A percentile compares a stretch with the other conserved stretches of the same genome.
Conservation (phyloP, 2,329 filamentous ascomycete species). For the Lecanoromycetidae sp. region DNA sequence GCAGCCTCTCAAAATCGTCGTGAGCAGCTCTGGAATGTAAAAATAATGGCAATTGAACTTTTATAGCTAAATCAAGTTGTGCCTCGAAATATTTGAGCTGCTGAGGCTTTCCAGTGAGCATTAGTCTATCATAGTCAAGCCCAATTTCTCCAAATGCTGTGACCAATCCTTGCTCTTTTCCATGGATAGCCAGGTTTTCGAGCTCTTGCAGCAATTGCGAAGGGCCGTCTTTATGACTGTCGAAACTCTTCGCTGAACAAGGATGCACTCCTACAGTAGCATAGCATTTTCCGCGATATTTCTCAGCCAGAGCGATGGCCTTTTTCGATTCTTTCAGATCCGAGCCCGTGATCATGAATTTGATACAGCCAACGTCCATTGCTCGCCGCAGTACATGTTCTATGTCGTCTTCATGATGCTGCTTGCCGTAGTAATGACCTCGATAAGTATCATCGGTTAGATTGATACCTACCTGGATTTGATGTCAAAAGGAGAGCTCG, state of each 20-base stretch:
- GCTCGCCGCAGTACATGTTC: constrained; percentile 67
- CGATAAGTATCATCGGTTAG: constrained; percentile 83
- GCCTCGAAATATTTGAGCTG: constrained; percentile 76
- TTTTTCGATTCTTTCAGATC: constrained; percentile 66
- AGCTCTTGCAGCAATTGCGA: constrained; percentile 43
- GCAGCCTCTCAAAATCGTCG: constrained; percentile 63
- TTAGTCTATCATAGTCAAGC: constrained; percentile 87
- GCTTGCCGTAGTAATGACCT: constrained; percentile 70
- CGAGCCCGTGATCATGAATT: constrained; percentile 88
- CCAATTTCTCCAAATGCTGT: constrained; percentile 89
- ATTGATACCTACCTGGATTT: constrained; percentile 74
- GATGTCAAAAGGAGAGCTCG: neutral
- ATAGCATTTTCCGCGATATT: constrained; percentile 70
- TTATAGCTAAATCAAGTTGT: constrained; percentile 67
- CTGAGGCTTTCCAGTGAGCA: constrained; percentile 63
- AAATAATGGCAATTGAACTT: constrained; percentile 74
- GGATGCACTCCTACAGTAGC: constrained; percentile 90
- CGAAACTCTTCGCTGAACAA: constrained; percentile 72
- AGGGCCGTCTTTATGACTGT: constrained; percentile 39
- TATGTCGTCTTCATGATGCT: constrained; percentile 61
- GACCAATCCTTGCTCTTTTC: constrained; percentile 48
- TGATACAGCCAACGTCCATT: constrained; percentile 64
- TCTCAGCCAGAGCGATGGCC: constrained; percentile 59
- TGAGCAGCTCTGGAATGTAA: constrained; percentile 83
- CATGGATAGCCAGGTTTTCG: constrained; percentile 49